Conservation (phyloP, 331 rosid genomes). For the Acacia concinna region DNA sequence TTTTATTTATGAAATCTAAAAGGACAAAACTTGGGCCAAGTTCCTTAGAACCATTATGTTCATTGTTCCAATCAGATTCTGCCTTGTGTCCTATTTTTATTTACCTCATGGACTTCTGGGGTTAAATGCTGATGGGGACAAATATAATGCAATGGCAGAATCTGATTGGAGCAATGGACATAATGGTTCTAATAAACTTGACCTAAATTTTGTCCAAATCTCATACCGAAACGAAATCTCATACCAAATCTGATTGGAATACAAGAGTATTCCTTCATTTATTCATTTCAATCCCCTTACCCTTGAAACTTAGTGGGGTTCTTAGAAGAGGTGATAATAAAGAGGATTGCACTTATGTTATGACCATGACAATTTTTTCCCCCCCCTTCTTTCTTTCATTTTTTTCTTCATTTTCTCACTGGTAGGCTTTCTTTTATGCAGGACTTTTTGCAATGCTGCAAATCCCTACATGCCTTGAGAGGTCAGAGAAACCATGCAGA, state of each 20-base stretch:
- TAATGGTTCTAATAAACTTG: too few species aligned
- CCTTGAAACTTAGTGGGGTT: background rate
- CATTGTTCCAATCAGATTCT: too few species aligned
- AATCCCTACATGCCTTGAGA: constrained; percentile 59
- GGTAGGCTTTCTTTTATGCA: constrained; percentile 32
- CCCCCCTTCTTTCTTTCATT: background rate
- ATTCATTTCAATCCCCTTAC: background rate
- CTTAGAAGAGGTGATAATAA: background rate
- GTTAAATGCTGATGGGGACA: too few species aligned
- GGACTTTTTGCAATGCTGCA: constrained; percentile 66
- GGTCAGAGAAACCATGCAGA: constrained; percentile 56
- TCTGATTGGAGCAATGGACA: too few species aligned
- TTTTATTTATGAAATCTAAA: background rate
- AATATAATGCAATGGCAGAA: too few species aligned
- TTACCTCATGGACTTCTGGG: too few species aligned
- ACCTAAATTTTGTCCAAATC: too few species aligned
- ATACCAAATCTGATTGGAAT: too few species aligned
- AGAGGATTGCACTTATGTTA: background rate
- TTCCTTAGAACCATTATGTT: too few species aligned
- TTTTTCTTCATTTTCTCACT: constrained; percentile 10
- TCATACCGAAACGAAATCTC: background rate
- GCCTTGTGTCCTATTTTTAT: too few species aligned
- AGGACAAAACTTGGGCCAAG: too few species aligned
- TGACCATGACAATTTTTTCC: background rate
- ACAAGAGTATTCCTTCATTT: background rate